Base-by-base conservation (phyloP, 257 asterid genomes). In the Scutellaria baicalensis region DNA sequence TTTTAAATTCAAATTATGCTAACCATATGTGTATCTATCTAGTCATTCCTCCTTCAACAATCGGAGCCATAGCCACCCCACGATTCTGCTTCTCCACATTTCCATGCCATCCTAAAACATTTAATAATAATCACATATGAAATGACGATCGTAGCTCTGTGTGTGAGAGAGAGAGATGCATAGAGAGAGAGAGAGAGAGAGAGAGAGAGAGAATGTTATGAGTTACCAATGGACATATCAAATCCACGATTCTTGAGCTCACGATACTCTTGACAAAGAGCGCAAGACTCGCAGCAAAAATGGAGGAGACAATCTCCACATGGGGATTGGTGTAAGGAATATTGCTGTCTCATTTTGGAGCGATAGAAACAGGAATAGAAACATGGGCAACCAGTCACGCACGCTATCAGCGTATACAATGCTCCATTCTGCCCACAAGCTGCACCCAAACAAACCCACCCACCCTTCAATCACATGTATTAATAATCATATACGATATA, bases 261-360 rank as follows among this genome's bases (percentile, higher is more conserved):
- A 1, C 95, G 93, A 68, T 90, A 85, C 68, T 93, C 98, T 31
- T 93, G 98, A 23, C 98, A 90, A 17, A 93, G 83, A 18, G 98
- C 97, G 39, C 98, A 93, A 0, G 66, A 14, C 77, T 90, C 97
- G 56, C 97, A 93, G 18, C 76, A 90, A 59, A 90, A 93, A 57
- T 90, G 98, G 16, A 86, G 74, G 61, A 82, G 71, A 38, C 97
- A 93, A 75, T 93, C 97, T 9, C 95, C 87, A 54, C 97, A 93
- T 4, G 95, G 88, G 1, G 72, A 49, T 4, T 75, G 86, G 62
- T 81, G 88, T 73, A 93, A 62, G 20, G 50, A 6, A 62, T 85
- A 80, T 16, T 93, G 93, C 74, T 87, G 82, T 83, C 98, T 84
- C 87, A 93, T 76, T 72, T 90, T 93, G 12, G 93, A 68, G 0